Evolutionary conservation across 164 flowering plant species (phyloP), one percentile per base, ranked within the genome.

Genomic region (Pachysandra terminalis): DNA sequence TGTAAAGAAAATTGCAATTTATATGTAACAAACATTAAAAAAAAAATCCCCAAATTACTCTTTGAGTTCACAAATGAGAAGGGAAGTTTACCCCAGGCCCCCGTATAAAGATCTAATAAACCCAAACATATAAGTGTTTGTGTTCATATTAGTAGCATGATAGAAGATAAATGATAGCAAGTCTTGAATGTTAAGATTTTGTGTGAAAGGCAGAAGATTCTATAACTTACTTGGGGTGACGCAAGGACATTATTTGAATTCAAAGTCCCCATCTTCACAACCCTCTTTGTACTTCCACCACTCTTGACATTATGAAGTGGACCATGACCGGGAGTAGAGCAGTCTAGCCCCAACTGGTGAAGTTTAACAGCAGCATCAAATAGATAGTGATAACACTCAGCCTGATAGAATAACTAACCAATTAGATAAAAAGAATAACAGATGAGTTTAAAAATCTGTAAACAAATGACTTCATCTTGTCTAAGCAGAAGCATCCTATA

Each of bases 351-450:
- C 71, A 90, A 60, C 65, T 88, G 90, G 72, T 86, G 76, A 72
- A 96, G 97, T 75, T 87, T 91, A 79, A 93, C 80, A 52, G 97
- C 96, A 82, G 97, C 98, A 75, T 93, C 98, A 80, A 91, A 93
- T 56, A 91, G 88, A 77, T 87, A 91, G 78, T 88, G 97, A 71
- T 91, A 93, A 69, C 96, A 86, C 73, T 91, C 96, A 73, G 99
- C 92, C 96, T 90, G 90, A 74, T 73, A 73, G 3, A 61, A 40
- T 53, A 60, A 26, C 19, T 60, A 49, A 53, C 24, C 14, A 64
- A 49, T 56, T 48, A 71, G 63, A 58, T 25, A 32, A 64, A 23
- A 57, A 24, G 19, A 13, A 64, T 21, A 52, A 24, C 52, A 24
- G 37, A 10, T 19, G 23, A 16, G 22, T 19, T 17, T 10, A 54